A percentile compares a stretch with the other conserved stretches of the same genome.
Conservation (phyloP, 371 early-diverging fungal genomes). For the Mucor saturninus region DNA sequence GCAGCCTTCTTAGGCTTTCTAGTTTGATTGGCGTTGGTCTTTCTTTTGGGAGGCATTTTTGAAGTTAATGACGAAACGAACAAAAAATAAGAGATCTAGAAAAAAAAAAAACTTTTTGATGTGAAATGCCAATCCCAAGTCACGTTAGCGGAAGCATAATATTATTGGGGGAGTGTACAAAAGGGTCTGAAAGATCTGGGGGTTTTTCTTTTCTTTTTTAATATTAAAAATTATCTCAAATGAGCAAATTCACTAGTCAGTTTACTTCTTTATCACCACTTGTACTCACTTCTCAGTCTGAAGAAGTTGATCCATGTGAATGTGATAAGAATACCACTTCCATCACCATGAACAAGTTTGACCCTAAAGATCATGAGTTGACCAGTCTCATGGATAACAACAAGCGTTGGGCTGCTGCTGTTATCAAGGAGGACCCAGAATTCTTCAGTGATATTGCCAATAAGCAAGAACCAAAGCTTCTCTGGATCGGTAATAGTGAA, state of each 20-base stretch:
- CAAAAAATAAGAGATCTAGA: neutral
- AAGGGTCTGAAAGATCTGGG: neutral
- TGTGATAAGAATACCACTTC: neutral
- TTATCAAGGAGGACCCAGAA: constrained; percentile 40
- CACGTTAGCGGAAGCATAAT: too few species aligned
- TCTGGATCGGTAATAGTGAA: constrained; percentile 81
- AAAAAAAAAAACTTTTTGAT: constrained; percentile 3
- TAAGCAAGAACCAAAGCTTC: constrained; percentile 84
- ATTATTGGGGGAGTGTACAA: too few species aligned
- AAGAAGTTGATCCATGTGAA: neutral
- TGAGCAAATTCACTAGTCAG: neutral
- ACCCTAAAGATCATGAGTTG: constrained; percentile 27
- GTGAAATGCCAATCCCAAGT: too few species aligned
- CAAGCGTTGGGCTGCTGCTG: constrained; percentile 43
- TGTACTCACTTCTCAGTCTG: neutral
- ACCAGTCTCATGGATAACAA: constrained; percentile 38
- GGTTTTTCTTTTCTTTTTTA: neutral
- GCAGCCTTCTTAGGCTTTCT: constrained; percentile 3
- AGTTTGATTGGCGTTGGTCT: neutral
- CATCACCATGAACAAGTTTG: constrained; percentile 28
- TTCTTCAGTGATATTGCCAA: constrained; percentile 58
- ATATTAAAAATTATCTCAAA: neutral
- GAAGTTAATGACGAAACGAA: neutral
- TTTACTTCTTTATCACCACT: neutral
- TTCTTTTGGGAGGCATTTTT: constrained; percentile 18